A percentile compares a stretch with the other conserved stretches of the same genome.
Conservation (phyloP, 2,329 filamentous ascomycete genomes). For the Nannizzia gypsea region DNA sequence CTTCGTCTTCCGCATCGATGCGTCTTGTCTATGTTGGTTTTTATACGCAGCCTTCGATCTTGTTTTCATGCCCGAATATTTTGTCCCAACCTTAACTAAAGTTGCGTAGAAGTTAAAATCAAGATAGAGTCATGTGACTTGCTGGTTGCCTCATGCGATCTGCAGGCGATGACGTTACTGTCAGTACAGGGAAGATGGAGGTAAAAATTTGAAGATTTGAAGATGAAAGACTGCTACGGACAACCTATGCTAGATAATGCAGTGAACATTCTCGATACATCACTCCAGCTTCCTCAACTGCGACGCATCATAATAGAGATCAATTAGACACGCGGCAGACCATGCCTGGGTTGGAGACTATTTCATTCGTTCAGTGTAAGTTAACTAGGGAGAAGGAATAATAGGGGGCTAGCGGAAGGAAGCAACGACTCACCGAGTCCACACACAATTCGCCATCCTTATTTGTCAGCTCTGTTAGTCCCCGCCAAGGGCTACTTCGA, state of each 20-base stretch:
- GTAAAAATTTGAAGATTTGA: no score
- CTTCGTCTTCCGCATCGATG: background rate
- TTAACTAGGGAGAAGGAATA: background rate
- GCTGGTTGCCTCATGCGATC: background rate
- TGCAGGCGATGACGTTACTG: background rate
- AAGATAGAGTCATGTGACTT: background rate
- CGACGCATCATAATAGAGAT: constrained; percentile 81
- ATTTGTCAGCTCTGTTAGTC: constrained; percentile 84
- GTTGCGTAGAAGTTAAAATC: background rate
- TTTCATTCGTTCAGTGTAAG: constrained; percentile 10
- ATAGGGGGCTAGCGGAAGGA: background rate
- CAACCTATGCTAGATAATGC: background rate
- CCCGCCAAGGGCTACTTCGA: constrained; percentile 69
- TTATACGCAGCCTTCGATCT: background rate
- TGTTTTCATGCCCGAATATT: background rate
- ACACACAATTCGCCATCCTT: constrained; percentile 70
- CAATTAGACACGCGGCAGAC: constrained; percentile 88
- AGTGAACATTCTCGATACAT: background rate
- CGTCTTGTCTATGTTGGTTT: background rate
- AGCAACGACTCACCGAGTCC: constrained; percentile 61
- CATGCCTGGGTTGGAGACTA: constrained; percentile 91
- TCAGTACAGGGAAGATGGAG: no score
- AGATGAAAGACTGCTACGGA: no score
- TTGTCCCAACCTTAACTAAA: background rate
- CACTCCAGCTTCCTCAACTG: constrained; percentile 3